Evolutionary conservation across 345 rosid species (phyloP).

Genomic region (Clausena lansium): DNA sequence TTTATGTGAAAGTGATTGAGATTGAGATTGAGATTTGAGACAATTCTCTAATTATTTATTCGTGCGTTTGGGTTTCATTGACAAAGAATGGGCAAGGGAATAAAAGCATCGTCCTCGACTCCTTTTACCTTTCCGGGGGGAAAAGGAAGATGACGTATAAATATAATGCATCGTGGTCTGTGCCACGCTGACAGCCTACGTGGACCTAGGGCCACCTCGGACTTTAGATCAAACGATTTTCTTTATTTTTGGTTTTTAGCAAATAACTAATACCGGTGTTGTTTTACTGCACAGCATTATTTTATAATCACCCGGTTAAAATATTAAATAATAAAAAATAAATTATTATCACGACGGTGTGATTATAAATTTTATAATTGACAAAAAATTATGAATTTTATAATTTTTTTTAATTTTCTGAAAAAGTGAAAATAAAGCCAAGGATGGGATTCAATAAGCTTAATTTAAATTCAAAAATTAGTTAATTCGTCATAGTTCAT

Average conservation of each 20-base stretch:
- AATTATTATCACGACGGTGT: too few relatives aligned
- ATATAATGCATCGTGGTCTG: background rate
- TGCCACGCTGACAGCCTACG: slow-evolving; percentile 8
- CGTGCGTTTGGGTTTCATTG: background rate
- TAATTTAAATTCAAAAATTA: background rate
- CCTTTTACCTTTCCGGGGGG: too few relatives aligned
- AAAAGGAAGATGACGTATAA: background rate
- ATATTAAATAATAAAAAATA: too few relatives aligned
- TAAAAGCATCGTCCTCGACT: background rate
- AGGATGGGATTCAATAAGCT: background rate
- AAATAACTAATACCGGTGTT: too few relatives aligned
- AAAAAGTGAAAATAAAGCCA: too few relatives aligned
- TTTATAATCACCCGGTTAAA: too few relatives aligned
- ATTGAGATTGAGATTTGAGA: background rate
- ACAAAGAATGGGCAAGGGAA: background rate
- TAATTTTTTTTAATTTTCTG: too few relatives aligned
- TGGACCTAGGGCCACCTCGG: background rate
- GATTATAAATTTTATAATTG: too few relatives aligned
- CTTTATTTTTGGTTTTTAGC: background rate
- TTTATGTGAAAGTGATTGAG: background rate
- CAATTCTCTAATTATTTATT: background rate
- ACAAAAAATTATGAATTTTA: too few relatives aligned
- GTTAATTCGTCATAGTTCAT: background rate
- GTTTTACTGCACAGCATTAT: too few relatives aligned
- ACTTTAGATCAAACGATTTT: background rate